A percentile compares a stretch with the other conserved stretches of the same genome.
Conservation (phyloP, 108 stramenopile genomes). For the Cyclotella cryptica region DNA sequence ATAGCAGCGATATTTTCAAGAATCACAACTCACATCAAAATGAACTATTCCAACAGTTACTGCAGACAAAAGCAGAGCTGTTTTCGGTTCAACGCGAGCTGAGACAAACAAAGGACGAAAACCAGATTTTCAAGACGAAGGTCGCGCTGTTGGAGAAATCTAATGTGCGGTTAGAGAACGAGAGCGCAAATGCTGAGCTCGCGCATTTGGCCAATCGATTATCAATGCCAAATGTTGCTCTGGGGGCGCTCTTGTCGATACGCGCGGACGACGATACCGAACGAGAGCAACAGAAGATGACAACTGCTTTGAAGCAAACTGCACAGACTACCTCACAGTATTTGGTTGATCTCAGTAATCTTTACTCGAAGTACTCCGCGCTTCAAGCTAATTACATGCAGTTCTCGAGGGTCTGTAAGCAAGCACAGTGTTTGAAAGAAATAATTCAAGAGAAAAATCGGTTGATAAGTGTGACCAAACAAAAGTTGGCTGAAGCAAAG, state of each 20-base stretch:
- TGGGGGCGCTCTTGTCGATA: neutral
- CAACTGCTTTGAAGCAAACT: conserved; percentile 10
- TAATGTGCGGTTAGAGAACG: conserved; percentile 10
- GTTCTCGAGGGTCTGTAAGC: conserved; percentile 19
- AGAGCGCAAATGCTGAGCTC: neutral
- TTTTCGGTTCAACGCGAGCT: conserved; percentile 4
- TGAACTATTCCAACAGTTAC: conserved; percentile 1
- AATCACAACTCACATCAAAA: neutral
- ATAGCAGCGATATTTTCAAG: conserved; percentile 1
- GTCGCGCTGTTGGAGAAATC: neutral
- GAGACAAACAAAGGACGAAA: neutral
- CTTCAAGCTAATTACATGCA: conserved; percentile 12
- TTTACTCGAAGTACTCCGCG: conserved; percentile 10
- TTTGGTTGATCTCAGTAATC: conserved; percentile 21
- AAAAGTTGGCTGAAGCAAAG: conserved; percentile 20
- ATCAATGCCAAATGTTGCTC: neutral
- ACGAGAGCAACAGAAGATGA: conserved; percentile 3
- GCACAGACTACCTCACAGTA: conserved; percentile 12
- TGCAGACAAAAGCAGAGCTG: neutral
- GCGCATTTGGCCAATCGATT: neutral
- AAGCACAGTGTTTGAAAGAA: conserved; percentile 33
- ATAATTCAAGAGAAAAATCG: conserved; percentile 34
- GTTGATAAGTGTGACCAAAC: conserved; percentile 18
- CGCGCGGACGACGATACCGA: neutral
- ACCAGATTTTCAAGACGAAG: neutral